Conservation (phyloP, 1,284 basidiomycete genomes). For the Cutaneotrichosporon cyanovorans region DNA sequence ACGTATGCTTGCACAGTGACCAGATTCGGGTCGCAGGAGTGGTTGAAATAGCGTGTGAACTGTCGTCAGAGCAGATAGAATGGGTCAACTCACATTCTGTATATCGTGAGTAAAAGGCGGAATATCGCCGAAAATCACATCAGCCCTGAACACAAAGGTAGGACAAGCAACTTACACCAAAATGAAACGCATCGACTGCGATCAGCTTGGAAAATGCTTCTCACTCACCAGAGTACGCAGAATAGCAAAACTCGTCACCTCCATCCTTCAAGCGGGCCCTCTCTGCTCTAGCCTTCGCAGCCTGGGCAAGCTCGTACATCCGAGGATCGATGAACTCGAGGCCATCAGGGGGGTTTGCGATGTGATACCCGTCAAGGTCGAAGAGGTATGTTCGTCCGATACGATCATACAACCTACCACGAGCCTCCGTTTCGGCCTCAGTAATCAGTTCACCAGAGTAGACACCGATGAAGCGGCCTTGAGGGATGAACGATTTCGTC, state of each 20-base stretch:
- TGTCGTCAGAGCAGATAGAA: conserved; percentile 10
- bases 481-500: conserved; percentile 57
- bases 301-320: conserved; percentile 25
- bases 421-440: conserved; percentile 57
- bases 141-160: conserved; percentile 38
- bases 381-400: conserved; percentile 78
- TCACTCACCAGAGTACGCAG: conserved; percentile 37
- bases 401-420: conserved; percentile 63
- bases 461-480: conserved; percentile 67
- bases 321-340: conserved; percentile 35
- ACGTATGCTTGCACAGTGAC: conserved; percentile 62
- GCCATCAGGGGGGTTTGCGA: conserved; percentile 47
- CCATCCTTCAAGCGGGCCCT: conserved; percentile 28
- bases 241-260: conserved; percentile 24
- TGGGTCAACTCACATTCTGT: conserved; percentile 7
- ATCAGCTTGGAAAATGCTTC: conserved; percentile 15
- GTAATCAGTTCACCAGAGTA: conserved; percentile 77
- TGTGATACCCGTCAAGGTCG: conserved; percentile 66
- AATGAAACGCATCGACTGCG: conserved; percentile 74
- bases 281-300: conserved; percentile 1
- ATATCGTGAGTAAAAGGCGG: conserved; percentile 55
- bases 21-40: conserved; percentile 83
- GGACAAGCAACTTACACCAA: conserved; percentile 56
- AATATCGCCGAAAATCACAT: too few species aligned
- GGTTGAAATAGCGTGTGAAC: conserved; percentile 53